These are phyloP conservation scores for Pistacia atlantica DNA, from an alignment of 345 rosid species.

Conservation along the genomic window DNA sequence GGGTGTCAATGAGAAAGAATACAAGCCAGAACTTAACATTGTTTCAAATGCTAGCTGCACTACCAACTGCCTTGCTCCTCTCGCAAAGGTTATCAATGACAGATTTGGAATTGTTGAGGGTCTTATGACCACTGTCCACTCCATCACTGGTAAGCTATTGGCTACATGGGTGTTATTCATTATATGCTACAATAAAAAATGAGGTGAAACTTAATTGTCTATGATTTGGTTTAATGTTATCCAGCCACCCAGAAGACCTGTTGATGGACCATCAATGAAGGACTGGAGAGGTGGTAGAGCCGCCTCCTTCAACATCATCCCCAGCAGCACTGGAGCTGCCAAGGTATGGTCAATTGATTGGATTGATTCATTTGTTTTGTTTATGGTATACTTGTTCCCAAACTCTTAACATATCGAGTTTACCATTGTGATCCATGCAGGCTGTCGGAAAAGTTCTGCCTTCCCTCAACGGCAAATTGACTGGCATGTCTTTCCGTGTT, in stretches of 20 bases:
- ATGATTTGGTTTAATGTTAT: background rate
- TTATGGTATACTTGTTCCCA: background rate
- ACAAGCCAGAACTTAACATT: conserved; percentile 71
- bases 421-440: conserved; percentile 19
- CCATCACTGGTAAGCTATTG: conserved; percentile 62
- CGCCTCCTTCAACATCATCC: conserved; percentile 95
- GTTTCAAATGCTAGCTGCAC: conserved; percentile 98
- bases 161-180: background rate
- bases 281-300: conserved; percentile 99
- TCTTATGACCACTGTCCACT: conserved; percentile 92
- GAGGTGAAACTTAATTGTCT: background rate
- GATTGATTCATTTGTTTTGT: background rate
- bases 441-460: conserved; percentile 93
- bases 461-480: conserved; percentile 70
- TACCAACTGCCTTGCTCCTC: conserved; percentile 94
- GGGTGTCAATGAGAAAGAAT: conserved; percentile 90
- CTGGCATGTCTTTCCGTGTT: conserved; percentile 98
- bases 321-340: conserved; percentile 94
- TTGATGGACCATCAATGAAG: conserved; percentile 90
- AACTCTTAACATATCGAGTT: background rate
- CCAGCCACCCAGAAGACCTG: conserved; percentile 96
- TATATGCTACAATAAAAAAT: background rate
- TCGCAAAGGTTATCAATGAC: conserved; percentile 93
- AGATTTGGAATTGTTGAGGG: conserved; percentile 94
- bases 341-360: conserved; percentile 41